Base-by-base conservation (phyloP, 768 basidiomycete species). In the Kwoniella europaea region DNA sequence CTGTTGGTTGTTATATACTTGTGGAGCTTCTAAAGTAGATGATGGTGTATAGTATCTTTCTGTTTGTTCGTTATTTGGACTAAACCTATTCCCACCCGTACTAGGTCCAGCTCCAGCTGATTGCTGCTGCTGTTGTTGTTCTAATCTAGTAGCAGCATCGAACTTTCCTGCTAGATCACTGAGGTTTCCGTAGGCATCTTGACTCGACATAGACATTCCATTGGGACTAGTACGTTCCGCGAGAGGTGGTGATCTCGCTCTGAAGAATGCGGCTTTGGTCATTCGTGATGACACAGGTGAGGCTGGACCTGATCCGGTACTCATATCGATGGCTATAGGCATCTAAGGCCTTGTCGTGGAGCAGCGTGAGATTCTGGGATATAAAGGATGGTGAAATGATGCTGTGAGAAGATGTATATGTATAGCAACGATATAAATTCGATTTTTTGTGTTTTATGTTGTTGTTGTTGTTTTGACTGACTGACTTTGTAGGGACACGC, bases 251-350 rank as follows among this genome's bases (percentile, higher is more conserved):
- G 82, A 82, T 43, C 78, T 67, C n/a, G 82, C 74, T 65, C 82
- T 67, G 71, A 83, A 83, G 70, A 83, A 83, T 5, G 78, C 80
- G 1, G 79, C 81, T 69, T 81, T 83, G 54, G 80, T 79, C 72
- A 79, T 82, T n/a, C 76, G 78, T 2, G 79, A 74, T 57, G 76
- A 70, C 3, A 69, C 63, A 12, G 77, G 72, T 22, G 82, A 74
- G n/a, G 65, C 64, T 60, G 59, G 41, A 22, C 55, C 54, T 46
- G 67, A 35, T 18, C 41, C 61, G 42, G 50, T 53, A 20, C 50
- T 63, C 60, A 68, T 63, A 12, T 63, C 50, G 60, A 68, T 41
- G 20, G 67, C 67, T 43, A 68, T 63, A 27, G 61, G 67, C 67
- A 68, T 68, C 53, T 41, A 46, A 15, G 35, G 29, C 63, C 50